Conservation (phyloP, 805 yeast genomes). For the Suhomyces xylopsoci region DNA sequence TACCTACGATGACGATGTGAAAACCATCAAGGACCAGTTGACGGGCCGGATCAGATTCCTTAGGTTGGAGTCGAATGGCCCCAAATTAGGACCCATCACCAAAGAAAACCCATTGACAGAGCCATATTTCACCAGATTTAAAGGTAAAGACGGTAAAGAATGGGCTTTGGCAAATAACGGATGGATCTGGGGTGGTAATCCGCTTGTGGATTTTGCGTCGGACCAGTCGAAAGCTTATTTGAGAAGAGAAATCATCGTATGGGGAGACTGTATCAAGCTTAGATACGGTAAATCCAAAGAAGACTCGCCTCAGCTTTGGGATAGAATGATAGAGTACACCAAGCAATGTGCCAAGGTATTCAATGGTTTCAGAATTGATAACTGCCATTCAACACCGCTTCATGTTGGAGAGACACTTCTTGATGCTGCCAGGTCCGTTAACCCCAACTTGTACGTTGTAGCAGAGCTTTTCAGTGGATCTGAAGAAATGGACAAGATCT, state of each 20-base stretch:
- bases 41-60: slow-evolving; percentile 72
- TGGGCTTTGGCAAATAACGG: slow-evolving; percentile 91
- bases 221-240: slow-evolving; percentile 73
- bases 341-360: slow-evolving; percentile 68
- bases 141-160: slow-evolving; percentile 46
- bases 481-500: slow-evolving; percentile 83
- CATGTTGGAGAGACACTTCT: slow-evolving; percentile 89
- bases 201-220: slow-evolving; percentile 90
- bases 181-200: slow-evolving; percentile 98
- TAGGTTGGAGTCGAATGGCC: slow-evolving; percentile 79
- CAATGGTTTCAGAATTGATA: slow-evolving; percentile 89
- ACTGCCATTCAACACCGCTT: slow-evolving; percentile 93
- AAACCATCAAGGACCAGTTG: slow-evolving; percentile 63
- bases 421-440: slow-evolving; percentile 80
- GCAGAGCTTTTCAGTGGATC: slow-evolving; percentile 95
- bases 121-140: slow-evolving; percentile 80
- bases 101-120: slow-evolving; percentile 64
- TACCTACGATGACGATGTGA: slow-evolving; percentile 71
- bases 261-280: slow-evolving; percentile 96
- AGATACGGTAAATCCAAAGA: slow-evolving; percentile 75
- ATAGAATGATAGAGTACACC: slow-evolving; percentile 77
- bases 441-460: slow-evolving; percentile 86
- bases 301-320: slow-evolving; percentile 90
- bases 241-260: slow-evolving; percentile 88
- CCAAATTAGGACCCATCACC: slow-evolving; percentile 64